Conservation (phyloP, 192 early-diverging fungal genomes). For the Allomyces macrogynus region DNA sequence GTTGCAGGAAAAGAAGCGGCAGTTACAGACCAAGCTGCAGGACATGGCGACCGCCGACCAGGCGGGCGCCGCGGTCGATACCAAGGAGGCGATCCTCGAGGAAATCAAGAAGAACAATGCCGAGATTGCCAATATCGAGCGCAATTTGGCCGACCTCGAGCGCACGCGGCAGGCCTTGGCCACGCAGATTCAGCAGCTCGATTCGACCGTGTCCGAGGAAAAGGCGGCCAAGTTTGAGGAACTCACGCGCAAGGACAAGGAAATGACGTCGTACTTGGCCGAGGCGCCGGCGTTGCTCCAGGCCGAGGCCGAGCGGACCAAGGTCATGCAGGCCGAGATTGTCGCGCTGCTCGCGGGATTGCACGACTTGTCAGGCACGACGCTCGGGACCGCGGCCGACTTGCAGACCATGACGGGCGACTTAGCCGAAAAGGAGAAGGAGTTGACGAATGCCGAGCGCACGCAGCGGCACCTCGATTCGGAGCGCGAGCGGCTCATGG, state of each 20-base stretch:
- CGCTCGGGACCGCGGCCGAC: background rate
- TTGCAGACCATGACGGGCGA: conserved; percentile 15
- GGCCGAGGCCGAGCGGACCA: conserved; percentile 13
- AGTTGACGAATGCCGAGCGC: conserved; percentile 31
- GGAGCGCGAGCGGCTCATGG: conserved; percentile 5
- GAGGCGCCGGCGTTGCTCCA: conserved; percentile 17
- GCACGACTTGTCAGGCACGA: conserved; percentile 2
- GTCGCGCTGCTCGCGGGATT: conserved; percentile 20
- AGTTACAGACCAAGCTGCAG: background rate
- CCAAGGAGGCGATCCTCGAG: background rate
- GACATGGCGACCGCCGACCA: background rate
- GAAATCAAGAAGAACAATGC: background rate
- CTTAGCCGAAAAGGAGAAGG: conserved; percentile 36
- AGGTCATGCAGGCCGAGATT: conserved; percentile 16
- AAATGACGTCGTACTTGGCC: conserved; percentile 35
- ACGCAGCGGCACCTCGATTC: conserved; percentile 23
- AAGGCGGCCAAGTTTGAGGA: conserved; percentile 35
- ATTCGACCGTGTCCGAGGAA: conserved; percentile 11
- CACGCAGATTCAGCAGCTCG: background rate
- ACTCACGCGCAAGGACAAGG: conserved; percentile 30
- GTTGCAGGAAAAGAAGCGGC: background rate
- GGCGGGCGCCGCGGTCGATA: background rate
- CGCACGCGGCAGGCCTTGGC: background rate
- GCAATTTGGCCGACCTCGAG: background rate
- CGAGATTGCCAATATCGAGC: background rate